Percentiles rank a stretch among this genome's conserved stretches.
These are phyloP conservation scores for Kodamaea derodonti DNA, from an alignment of 1,139 yeast genomes.

Conservation along the genomic window DNA sequence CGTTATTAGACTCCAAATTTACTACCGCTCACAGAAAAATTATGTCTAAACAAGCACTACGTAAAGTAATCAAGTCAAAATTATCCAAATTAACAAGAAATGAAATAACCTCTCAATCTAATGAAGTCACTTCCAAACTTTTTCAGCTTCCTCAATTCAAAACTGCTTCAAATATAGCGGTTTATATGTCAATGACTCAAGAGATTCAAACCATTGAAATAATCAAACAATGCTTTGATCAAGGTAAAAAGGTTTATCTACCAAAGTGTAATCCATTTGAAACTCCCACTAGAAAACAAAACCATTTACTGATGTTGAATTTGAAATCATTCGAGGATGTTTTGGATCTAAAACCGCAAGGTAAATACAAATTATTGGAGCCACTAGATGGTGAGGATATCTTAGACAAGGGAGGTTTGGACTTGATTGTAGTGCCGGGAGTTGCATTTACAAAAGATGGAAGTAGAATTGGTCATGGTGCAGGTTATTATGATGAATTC, in stretches of 20 bases:
- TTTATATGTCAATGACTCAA: constrained; percentile 62
- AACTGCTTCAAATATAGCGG: constrained; percentile 48
- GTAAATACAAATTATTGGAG: constrained; percentile 65
- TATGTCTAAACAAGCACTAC: constrained; percentile 10
- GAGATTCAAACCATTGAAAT: constrained; percentile 57
- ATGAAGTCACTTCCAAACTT: constrained; percentile 25
- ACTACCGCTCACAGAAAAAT: not conserved
- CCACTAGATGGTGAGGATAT: constrained; percentile 47
- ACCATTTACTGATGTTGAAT: constrained; percentile 57
- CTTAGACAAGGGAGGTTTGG: constrained; percentile 46
- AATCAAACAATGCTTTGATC: constrained; percentile 45
- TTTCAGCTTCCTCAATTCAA: constrained; percentile 33
- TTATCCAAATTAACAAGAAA: constrained; percentile 8
- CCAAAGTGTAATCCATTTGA: constrained; percentile 42
- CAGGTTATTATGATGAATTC: constrained; percentile 86
- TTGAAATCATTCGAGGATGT: constrained; percentile 44
- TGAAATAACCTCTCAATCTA: constrained; percentile 10
- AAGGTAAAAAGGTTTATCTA: constrained; percentile 43
- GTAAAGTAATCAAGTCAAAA: constrained; percentile 8
- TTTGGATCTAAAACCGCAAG: constrained; percentile 53
- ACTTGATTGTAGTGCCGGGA: constrained; percentile 78
- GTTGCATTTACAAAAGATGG: constrained; percentile 64
- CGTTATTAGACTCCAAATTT: too few species aligned
- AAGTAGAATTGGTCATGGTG: constrained; percentile 84
- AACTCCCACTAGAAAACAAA: constrained; percentile 25